phyloP scores from a whole-genome alignment of 2,329 filamentous ascomycete species.

The Talaromyces atroroseus region DNA sequence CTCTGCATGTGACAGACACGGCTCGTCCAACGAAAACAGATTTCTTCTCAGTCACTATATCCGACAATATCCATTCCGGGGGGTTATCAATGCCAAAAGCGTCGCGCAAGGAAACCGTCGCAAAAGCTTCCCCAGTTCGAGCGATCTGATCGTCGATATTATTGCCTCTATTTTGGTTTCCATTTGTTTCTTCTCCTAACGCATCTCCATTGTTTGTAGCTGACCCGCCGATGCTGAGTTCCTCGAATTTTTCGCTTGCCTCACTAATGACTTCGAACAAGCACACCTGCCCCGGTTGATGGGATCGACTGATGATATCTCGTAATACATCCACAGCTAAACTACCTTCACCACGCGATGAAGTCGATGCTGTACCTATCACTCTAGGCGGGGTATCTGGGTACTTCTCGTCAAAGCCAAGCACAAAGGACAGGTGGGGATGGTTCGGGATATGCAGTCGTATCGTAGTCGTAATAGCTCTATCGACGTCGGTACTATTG shows the following conservation, averaged over 20 bases:
- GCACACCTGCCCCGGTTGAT: slow-evolving; percentile 69
- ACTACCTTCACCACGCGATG: slow-evolving; percentile 64
- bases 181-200: background rate
- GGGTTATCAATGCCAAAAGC: slow-evolving; percentile 31
- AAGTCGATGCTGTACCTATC: slow-evolving; percentile 72
- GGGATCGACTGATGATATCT: slow-evolving; percentile 62
- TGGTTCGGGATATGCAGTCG: slow-evolving; percentile 64
- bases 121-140: slow-evolving; percentile 11
- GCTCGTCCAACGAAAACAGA: slow-evolving; percentile 81
- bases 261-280: slow-evolving; percentile 86
- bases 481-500: background rate
- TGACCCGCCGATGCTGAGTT: slow-evolving; percentile 46
- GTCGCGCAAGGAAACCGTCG: slow-evolving; percentile 24
- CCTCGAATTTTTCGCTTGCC: slow-evolving; percentile 45
- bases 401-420: slow-evolving; percentile 68
- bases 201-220: background rate
- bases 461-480: slow-evolving; percentile 35
- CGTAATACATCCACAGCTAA: slow-evolving; percentile 65
- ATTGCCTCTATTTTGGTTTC: background rate
- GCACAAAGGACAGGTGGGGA: slow-evolving; percentile 40
- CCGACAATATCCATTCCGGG: slow-evolving; percentile 68
- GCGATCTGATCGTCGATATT: slow-evolving; percentile 12
- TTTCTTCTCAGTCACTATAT: slow-evolving; percentile 71
- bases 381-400: slow-evolving; percentile 68
- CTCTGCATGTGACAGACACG: slow-evolving; percentile 62